Percentiles rank a stretch among this genome's conserved stretches.
Conservation (phyloP, 495 filamentous ascomycete genomes). For the Trichoderma reesei region DNA sequence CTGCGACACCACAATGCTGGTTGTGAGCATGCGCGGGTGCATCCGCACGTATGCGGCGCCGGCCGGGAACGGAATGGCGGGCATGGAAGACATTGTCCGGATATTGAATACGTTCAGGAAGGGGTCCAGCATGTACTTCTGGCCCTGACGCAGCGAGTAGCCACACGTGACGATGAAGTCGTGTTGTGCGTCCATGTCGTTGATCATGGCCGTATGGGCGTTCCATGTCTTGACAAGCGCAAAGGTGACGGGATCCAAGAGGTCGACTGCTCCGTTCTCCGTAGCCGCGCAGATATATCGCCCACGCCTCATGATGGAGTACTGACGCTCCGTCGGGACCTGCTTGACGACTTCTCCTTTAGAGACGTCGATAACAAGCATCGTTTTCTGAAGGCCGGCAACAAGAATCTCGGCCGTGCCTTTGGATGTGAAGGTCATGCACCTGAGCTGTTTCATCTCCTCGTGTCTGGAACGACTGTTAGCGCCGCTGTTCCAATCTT, state of each 20-base stretch:
- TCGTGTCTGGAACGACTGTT: constrained; percentile 39
- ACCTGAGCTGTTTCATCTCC: constrained; percentile 72
- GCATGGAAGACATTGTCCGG: constrained; percentile 71
- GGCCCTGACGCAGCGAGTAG: constrained; percentile 59
- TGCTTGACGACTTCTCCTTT: constrained; percentile 71
- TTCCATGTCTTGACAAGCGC: constrained; percentile 76
- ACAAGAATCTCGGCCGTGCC: constrained; percentile 72
- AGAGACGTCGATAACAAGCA: constrained; percentile 84
- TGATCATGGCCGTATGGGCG: constrained; percentile 72
- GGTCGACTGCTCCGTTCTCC: constrained; percentile 68
- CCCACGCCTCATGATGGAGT: constrained; percentile 83
- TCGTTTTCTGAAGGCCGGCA: constrained; percentile 72
- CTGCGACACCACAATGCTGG: constrained; percentile 81
- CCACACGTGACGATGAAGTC: constrained; percentile 92
- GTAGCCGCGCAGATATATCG: constrained; percentile 90
- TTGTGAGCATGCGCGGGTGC: constrained; percentile 90
- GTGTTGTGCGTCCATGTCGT: constrained; percentile 90
- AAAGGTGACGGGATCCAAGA: constrained; percentile 71
- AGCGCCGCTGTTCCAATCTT: background rate
- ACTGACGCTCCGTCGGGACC: constrained; percentile 61
- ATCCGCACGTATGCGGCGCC: constrained; percentile 88
- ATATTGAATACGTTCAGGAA: constrained; percentile 92
- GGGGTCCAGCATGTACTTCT: constrained; percentile 64
- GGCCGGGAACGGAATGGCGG: constrained; percentile 84
- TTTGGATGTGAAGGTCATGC: constrained; percentile 90